Evolutionary conservation across 495 filamentous ascomycete species (phyloP).

Genomic region (Immersiella caudata): DNA sequence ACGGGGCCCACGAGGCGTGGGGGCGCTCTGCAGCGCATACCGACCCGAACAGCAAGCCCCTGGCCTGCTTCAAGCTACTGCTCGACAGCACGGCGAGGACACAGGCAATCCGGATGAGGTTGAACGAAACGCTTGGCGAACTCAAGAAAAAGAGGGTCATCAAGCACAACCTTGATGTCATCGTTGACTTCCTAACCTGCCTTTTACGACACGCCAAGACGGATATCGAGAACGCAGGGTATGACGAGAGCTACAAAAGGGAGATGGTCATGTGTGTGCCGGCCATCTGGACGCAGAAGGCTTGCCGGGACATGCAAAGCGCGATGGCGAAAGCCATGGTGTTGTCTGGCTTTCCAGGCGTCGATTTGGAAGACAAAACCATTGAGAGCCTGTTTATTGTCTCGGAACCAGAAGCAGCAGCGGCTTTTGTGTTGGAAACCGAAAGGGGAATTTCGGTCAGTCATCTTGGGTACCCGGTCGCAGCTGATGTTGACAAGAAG

Average conservation of each 20-base stretch:
- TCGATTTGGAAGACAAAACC: constrained; percentile 22
- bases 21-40: background rate
- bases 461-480: background rate
- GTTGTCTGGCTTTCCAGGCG: constrained; percentile 25
- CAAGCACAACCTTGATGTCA: background rate
- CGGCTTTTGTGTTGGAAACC: constrained; percentile 29
- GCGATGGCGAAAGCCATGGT: constrained; percentile 34
- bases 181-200: background rate
- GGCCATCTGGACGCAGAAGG: constrained; percentile 35
- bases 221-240: constrained; percentile 3
- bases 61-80: constrained; percentile 2
- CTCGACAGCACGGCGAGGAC: background rate
- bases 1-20: constrained; percentile 3
- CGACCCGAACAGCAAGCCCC: constrained; percentile 3
- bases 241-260: constrained; percentile 11
- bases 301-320: constrained; percentile 36
- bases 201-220: constrained; percentile 9
- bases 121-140: background rate
- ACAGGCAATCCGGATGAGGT: background rate
- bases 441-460: constrained; percentile 7
- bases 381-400: constrained; percentile 31
- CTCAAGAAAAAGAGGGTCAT: background rate
- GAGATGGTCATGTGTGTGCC: constrained; percentile 40
- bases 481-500: background rate
- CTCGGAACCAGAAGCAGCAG: constrained; percentile 40